Percentiles rank a stretch among this genome's conserved stretches.
Evolutionary conservation across 192 early-diverging fungal genomes (phyloP).

Genomic region (Paraglomus occultum): DNA sequence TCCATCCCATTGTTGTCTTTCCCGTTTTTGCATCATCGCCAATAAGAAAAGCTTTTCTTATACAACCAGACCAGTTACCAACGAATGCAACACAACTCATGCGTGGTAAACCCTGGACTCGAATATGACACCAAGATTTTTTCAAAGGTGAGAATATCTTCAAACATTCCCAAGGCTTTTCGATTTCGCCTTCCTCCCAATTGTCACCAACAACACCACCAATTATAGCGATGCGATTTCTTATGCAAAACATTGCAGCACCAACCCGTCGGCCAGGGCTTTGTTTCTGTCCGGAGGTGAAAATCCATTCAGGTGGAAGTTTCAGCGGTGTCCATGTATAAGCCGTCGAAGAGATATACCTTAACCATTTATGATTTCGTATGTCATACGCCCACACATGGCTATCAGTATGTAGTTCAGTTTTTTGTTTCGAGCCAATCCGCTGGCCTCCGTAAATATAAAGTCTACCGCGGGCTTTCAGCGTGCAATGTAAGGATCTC

Average conservation of each 20-base stretch:
- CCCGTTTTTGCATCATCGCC: too few relatives aligned
- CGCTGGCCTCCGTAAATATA: too few relatives aligned
- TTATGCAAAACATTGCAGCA: constrained; percentile 10
- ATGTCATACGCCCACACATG: constrained; percentile 4
- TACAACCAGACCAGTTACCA: too few relatives aligned
- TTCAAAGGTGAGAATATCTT: background rate
- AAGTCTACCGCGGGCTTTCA: background rate
- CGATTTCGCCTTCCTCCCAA: background rate
- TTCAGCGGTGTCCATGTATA: background rate
- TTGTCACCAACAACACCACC: constrained; percentile 10
- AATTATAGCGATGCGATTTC: constrained; percentile 11
- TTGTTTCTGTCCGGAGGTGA: too few relatives aligned
- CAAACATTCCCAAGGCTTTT: background rate
- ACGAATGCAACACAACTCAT: too few relatives aligned
- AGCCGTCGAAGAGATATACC: background rate
- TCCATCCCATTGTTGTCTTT: too few relatives aligned
- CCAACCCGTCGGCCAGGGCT: constrained; percentile 1
- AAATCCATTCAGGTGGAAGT: too few relatives aligned
- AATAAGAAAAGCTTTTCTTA: too few relatives aligned
- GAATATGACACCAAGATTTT: background rate
- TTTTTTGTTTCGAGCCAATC: background rate
- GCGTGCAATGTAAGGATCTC: background rate
- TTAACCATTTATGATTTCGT: constrained; percentile 2
- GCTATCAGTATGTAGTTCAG: constrained; percentile 1
- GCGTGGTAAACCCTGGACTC: too few relatives aligned